Base-by-base conservation (phyloP, 2,329 filamentous ascomycete species). In the Cytospora paraplurivora region DNA sequence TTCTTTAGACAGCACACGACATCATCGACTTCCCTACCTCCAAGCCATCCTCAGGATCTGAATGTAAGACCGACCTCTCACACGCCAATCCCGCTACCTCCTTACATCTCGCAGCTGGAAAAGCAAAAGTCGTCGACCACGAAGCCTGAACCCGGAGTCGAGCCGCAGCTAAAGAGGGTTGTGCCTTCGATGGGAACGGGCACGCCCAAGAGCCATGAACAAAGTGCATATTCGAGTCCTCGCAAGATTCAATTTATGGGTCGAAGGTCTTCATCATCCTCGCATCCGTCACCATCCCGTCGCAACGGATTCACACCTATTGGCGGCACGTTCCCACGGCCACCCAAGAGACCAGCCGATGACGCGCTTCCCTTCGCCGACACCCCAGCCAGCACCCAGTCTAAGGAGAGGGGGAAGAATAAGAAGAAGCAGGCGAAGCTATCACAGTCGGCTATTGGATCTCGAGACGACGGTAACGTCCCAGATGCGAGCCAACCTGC, bases 261-360 rank as follows among this genome's bases (percentile, higher is more conserved):
- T 19, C 44, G 8, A 27, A 41, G 12, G 38, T 5, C 2, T 27
- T 56, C 51, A 7, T 21, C 32, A 4, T 32, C 55, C n/a, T 17
- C 8, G 7, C 33, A 12, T 2, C 8, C 41, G 3, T n/a, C 55
- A 13, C 32, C 19, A 7, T 11, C 47, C n/a, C 50, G 27, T 19
- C 33, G 41, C 21, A 62, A 63, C 56, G 65, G 71, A 41, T 74
- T 73, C 56, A 73, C 71, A 0, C 72, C 72, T 2, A 69, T 70
- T 0, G 71, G 67, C 11, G 68, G 66, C 15, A 68, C 69, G 44
- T 64, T 68, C 12, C 59, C 32, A 10, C 44, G 49, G 1, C 57
- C 52, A 8, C 47, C 49, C 5, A 60, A 62, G 15, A 52, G 62
- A 49, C 15, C 52, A 27, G 64, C 56, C 0, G 61, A 66, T 1